phyloP scores from a whole-genome alignment of 106 monocot genomes.

The Dendrobium nobile region DNA sequence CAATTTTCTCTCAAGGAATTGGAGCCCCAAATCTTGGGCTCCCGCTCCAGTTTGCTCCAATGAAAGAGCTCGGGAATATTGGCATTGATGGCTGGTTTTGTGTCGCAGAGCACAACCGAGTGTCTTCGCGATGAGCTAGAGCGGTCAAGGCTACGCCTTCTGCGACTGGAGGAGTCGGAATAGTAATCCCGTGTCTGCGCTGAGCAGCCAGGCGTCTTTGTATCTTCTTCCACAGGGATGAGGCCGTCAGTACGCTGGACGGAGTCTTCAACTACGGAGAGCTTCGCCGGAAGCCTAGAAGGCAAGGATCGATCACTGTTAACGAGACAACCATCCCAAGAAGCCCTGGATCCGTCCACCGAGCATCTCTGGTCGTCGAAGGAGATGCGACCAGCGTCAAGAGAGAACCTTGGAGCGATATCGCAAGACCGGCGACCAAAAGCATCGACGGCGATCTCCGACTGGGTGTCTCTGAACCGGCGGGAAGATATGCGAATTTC shows the following conservation, averaged over 20 bases:
- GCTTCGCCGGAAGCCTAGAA: slow-evolving; percentile 58
- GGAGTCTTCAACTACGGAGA: slow-evolving; percentile 62
- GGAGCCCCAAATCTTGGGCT: neutral
- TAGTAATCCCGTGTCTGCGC: slow-evolving; percentile 81
- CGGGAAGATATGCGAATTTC: neutral
- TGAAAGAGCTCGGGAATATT: neutral
- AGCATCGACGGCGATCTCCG: slow-evolving; percentile 44
- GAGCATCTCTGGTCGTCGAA: slow-evolving; percentile 57
- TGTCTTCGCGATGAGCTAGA: slow-evolving; percentile 40
- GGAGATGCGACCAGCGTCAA: slow-evolving; percentile 62
- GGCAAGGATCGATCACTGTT: slow-evolving; percentile 20
- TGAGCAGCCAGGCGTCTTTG: slow-evolving; percentile 44
- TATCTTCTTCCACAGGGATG: slow-evolving; percentile 88
- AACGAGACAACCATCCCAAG: slow-evolving; percentile 76
- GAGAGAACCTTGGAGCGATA: slow-evolving; percentile 70
- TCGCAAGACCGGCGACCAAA: slow-evolving; percentile 68
- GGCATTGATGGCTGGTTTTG: neutral
- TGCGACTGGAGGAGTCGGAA: slow-evolving; percentile 14
- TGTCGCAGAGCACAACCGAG: slow-evolving; percentile 7
- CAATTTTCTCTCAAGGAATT: neutral
- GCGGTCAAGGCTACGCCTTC: slow-evolving; percentile 67
- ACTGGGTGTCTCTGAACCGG: neutral
- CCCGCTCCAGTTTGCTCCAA: neutral
- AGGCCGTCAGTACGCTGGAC: slow-evolving; percentile 72
- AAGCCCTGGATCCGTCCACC: slow-evolving; percentile 72